Evolutionary conservation across 352 stramenopile genomes (phyloP).

Genomic region (Globisporangium abappressorium): DNA sequence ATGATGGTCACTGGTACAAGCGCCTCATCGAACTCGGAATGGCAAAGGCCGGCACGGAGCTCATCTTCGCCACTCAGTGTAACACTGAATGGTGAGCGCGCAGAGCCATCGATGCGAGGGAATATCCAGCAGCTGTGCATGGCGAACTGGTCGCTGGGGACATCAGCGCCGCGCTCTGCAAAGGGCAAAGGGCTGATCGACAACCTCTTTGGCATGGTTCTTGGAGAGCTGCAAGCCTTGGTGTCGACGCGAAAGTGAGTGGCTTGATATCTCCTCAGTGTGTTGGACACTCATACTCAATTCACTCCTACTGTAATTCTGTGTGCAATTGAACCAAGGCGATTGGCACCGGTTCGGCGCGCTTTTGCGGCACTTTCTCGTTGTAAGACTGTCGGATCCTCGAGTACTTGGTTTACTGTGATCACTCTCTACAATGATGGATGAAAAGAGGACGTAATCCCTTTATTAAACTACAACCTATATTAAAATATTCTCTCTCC

Average conservation of each 20-base stretch:
- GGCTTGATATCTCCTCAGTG: not conserved
- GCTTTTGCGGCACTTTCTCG: conserved; percentile 53
- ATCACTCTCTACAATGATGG: too few species aligned
- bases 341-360: conserved; percentile 77
- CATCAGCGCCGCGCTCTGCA: conserved; percentile 61
- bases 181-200: conserved; percentile 42
- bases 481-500: too few species aligned
- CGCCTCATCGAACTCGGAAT: conserved; percentile 55
- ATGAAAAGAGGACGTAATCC: too few species aligned
- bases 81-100: conserved; percentile 68
- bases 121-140: conserved; percentile 49
- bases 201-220: conserved; percentile 75
- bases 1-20: conserved; percentile 32
- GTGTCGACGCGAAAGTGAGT: conserved; percentile 42
- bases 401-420: not conserved
- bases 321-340: conserved; percentile 31
- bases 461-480: too few species aligned
- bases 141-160: conserved; percentile 70
- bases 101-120: conserved; percentile 31
- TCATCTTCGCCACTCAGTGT: conserved; percentile 41
- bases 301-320: conserved; percentile 8
- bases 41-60: conserved; percentile 40
- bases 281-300: not conserved
- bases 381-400: conserved; percentile 29
- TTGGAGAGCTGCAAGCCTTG: conserved; percentile 28